Base-by-base conservation (phyloP, 2,329 filamentous ascomycete genomes). In the Pseudopithomyces maydicus region DNA sequence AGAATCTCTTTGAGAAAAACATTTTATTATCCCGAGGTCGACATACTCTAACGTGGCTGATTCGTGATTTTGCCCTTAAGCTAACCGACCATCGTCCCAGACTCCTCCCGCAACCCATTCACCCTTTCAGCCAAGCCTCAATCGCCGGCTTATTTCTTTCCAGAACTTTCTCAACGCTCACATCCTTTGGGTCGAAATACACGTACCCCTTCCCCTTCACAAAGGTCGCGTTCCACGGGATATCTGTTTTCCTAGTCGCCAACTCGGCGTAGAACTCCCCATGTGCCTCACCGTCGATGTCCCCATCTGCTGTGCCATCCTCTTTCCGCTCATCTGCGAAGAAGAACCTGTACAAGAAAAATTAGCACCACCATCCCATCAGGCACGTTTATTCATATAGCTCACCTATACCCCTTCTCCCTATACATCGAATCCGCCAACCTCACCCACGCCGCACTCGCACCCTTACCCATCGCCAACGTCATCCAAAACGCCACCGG, bases 261-360 rank as follows among this genome's bases (percentile, higher is more conserved):
- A 77, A 59, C 48, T 73, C 56, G 6, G 62, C 58, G 54, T 63
- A 77, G 51, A 76, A 75, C 4, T 76, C 71, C 17, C 45, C 75
- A 64, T 77, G 73, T 8, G 74, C 72, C 14, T 56, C 43, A 8
- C 72, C 76, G 54, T 74, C 69, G 14, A 78, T 19, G 33, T 45
- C 0, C 63, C 65, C 58, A 63, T 73, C 3, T 50, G 41, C 38
- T 58, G 43, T 66, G 1, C 82, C 81, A 51, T 81, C 74, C 0
- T 67, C 58, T 7, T 72, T 74, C 2, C 81, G 73, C 61, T 84
- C 79, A 42, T 84, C 81, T 3, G 69, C 78, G 52, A 81, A 84
- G 59, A 82, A 83, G 61, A 84, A 84, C 39, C 81, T 67, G 26
- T 3, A n/a, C n/a, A n/a, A n/a, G 3, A 46, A 4, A 29, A 10